Conservation (phyloP, 352 stramenopile genomes). For the Phytophthora cryptogea region DNA sequence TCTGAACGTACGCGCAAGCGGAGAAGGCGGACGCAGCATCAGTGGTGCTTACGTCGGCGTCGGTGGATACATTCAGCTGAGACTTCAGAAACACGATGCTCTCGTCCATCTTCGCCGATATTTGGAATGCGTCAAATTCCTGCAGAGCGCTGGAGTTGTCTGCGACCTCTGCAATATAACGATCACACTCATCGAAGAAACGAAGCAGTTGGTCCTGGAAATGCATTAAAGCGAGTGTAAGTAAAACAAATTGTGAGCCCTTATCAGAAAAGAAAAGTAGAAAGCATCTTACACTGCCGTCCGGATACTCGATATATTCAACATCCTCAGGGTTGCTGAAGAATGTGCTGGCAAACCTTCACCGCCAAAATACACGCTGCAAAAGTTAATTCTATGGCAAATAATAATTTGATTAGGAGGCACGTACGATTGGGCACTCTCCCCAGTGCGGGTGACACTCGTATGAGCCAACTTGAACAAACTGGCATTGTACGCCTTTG, state of each 20-base stretch:
- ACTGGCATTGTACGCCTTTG: slow-evolving; percentile 35
- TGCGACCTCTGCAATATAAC: slow-evolving; percentile 54
- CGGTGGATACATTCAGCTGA: slow-evolving; percentile 43
- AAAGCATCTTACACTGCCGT: slow-evolving; percentile 34
- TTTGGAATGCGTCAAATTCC: slow-evolving; percentile 41
- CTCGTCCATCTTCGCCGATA: slow-evolving; percentile 39
- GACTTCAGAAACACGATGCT: slow-evolving; percentile 39
- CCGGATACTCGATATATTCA: slow-evolving; percentile 52
- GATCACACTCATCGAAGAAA: slow-evolving; percentile 71
- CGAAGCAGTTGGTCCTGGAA: slow-evolving; percentile 57
- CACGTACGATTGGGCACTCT: slow-evolving; percentile 54
- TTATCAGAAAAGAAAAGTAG: background rate
- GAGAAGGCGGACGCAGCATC: slow-evolving; percentile 60
- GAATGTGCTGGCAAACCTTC: slow-evolving; percentile 60
- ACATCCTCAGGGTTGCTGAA: slow-evolving; percentile 66
- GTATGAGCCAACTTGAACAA: slow-evolving; percentile 64
- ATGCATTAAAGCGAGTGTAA: background rate
- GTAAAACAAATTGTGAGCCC: background rate
- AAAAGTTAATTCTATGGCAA: background rate
- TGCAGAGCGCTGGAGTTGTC: slow-evolving; percentile 50
- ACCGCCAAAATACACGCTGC: background rate
- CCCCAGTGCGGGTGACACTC: slow-evolving; percentile 46
- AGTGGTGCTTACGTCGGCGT: slow-evolving; percentile 30
- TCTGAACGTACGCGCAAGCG: slow-evolving; percentile 54
- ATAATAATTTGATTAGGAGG: background rate